These are phyloP conservation scores for Fusarium gaditjirri DNA, from an alignment of 2,329 filamentous ascomycete genomes.

Conservation along the genomic window DNA sequence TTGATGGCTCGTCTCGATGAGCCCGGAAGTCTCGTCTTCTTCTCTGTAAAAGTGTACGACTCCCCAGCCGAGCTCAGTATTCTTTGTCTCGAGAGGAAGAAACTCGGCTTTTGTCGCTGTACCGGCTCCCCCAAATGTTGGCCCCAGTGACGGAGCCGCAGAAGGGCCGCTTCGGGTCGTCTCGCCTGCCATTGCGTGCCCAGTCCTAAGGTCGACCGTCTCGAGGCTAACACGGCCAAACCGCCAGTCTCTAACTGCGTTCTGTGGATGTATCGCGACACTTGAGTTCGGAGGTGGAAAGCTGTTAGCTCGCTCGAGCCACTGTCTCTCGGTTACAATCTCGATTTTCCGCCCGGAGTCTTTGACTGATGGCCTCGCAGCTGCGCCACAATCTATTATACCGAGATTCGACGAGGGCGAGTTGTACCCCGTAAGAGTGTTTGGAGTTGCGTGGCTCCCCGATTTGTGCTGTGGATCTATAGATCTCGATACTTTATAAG, in stretches of 20 bases:
- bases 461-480: slow-evolving; percentile 1
- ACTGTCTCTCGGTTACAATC: slow-evolving; percentile 54
- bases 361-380: slow-evolving; percentile 49
- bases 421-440: background rate
- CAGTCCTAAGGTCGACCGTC: slow-evolving; percentile 74
- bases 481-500: slow-evolving; percentile 20
- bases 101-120: slow-evolving; percentile 86
- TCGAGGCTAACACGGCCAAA: slow-evolving; percentile 83
- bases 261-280: slow-evolving; percentile 58
- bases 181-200: slow-evolving; percentile 49
- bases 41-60: slow-evolving; percentile 95
- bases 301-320: slow-evolving; percentile 53
- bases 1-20: slow-evolving; percentile 50
- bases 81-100: slow-evolving; percentile 74
- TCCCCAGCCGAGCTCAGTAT: slow-evolving; percentile 88
- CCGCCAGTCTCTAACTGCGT: slow-evolving; percentile 76
- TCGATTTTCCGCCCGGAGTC: slow-evolving; percentile 50
- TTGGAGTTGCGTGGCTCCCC: background rate
- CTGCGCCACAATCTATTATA: slow-evolving; percentile 63
- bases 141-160: slow-evolving; percentile 64
- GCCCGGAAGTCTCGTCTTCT: slow-evolving; percentile 74
- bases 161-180: slow-evolving; percentile 56
- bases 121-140: slow-evolving; percentile 68
- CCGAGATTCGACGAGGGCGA: slow-evolving; percentile 35
- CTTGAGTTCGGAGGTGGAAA: slow-evolving; percentile 56